These are phyloP conservation scores for Helotiales sp. DNA, from an alignment of 2,329 filamentous ascomycete species.

Conservation along the genomic window DNA sequence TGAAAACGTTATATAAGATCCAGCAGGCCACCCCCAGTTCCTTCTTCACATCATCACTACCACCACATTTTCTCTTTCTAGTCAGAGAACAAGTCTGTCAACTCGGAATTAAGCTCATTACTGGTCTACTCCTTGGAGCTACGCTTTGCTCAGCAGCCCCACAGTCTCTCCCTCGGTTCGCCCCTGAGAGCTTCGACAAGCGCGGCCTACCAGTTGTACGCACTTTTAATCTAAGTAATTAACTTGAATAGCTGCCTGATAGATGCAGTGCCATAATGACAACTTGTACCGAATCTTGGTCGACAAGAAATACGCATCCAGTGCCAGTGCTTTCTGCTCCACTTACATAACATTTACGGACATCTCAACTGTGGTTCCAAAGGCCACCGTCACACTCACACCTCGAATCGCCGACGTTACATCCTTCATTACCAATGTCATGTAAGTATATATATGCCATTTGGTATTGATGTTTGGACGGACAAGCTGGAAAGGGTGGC, in stretches of 20 bases:
- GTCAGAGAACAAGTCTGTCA: not conserved
- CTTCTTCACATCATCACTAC: not conserved
- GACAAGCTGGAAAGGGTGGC: constrained; percentile 4
- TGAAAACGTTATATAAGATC: constrained; percentile 2
- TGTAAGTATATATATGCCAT: no score
- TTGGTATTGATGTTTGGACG: no score
- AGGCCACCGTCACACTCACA: not conserved
- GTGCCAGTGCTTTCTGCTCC: constrained; percentile 14
- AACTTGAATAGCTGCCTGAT: no score
- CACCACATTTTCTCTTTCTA: not conserved
- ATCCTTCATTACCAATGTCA: constrained; percentile 3
- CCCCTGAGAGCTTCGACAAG: not conserved
- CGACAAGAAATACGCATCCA: constrained; percentile 6
- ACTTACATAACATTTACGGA: constrained; percentile 7
- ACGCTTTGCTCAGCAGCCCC: constrained; percentile 1
- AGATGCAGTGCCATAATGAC: constrained; percentile 5
- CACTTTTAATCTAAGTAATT: no score
- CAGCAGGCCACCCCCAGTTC: not conserved
- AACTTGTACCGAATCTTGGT: constrained; percentile 10
- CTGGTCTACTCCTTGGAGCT: not conserved
- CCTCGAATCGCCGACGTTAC: constrained; percentile 3
- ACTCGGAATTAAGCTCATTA: constrained; percentile 8
- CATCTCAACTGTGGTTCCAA: not conserved
- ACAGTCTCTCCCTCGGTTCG: constrained; percentile 1
- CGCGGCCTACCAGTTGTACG: not conserved